Percentiles rank a stretch among this genome's conserved stretches.
Evolutionary conservation across 345 rosid genomes (phyloP).

Genomic region (Pseudoturritis turrita): DNA sequence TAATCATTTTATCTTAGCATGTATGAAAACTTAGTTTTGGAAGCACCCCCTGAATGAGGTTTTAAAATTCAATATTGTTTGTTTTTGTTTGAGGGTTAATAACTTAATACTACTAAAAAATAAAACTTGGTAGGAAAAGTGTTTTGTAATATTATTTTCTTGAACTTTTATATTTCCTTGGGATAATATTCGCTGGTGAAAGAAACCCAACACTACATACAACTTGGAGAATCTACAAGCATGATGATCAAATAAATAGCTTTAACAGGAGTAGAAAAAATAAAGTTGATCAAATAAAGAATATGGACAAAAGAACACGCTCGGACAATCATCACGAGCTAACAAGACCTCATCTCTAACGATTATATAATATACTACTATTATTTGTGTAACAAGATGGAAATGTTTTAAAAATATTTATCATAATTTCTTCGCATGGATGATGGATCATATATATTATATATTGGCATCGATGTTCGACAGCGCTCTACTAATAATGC

Average conservation of each 20-base stretch:
- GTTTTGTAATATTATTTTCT: neutral
- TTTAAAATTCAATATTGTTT: neutral
- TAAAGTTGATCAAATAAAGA: slow-evolving; percentile 34
- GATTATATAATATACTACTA: slow-evolving; percentile 28
- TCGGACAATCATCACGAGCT: slow-evolving; percentile 35
- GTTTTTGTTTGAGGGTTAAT: neutral
- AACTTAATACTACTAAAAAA: neutral
- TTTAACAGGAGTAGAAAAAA: slow-evolving; percentile 29
- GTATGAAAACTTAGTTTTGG: neutral
- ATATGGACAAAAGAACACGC: slow-evolving; percentile 33
- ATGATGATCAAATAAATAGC: slow-evolving; percentile 30
- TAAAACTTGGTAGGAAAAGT: neutral
- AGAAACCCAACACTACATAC: slow-evolving; percentile 34
- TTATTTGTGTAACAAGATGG: slow-evolving; percentile 5
- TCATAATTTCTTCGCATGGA: neutral
- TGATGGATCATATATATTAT: neutral
- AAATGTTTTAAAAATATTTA: neutral
- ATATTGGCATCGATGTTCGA: neutral
- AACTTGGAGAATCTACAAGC: slow-evolving; percentile 36
- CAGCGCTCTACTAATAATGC: neutral
- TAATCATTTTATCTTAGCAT: neutral
- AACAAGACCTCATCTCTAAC: slow-evolving; percentile 24
- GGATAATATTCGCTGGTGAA: slow-evolving; percentile 34
- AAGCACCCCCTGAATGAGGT: neutral
- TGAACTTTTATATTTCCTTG: neutral